These are phyloP conservation scores for Tetragonia tetragonoides DNA, from an alignment of 148 eudicot species.

Conservation along the genomic window DNA sequence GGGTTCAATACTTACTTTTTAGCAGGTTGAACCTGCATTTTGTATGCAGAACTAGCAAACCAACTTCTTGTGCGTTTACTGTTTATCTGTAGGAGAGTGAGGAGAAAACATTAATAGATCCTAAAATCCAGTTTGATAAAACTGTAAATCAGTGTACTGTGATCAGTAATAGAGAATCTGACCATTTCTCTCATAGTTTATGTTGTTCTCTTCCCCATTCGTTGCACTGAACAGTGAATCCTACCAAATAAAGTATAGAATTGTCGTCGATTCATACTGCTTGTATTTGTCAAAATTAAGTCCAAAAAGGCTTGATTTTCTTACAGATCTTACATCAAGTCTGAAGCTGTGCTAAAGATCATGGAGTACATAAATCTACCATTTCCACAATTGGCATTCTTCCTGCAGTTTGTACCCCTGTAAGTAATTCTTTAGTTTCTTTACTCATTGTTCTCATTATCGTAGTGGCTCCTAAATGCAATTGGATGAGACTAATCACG, in stretches of 20 bases:
- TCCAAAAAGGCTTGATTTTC: not conserved
- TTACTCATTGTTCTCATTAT: not conserved
- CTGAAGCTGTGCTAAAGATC: conserved; percentile 95
- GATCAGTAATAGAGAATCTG: not conserved
- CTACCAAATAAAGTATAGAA: too few relatives aligned
- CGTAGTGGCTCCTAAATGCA: not conserved
- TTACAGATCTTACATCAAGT: conserved; percentile 79
- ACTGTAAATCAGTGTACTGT: not conserved
- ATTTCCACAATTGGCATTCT: conserved; percentile 85
- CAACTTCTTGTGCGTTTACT: not conserved
- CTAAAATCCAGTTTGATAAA: not conserved
- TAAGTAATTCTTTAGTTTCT: conserved; percentile 18
- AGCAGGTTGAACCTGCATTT: not conserved
- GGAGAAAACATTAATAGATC: not conserved
- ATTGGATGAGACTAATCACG: not conserved
- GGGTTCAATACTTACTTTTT: not conserved
- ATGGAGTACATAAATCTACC: conserved; percentile 95
- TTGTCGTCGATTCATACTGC: not conserved
- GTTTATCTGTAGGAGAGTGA: not conserved
- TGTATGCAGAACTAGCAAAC: not conserved
- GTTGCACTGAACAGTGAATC: too few relatives aligned
- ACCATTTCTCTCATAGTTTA: not conserved
- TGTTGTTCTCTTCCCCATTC: not conserved
- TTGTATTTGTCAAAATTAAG: not conserved
- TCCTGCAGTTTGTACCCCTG: conserved; percentile 78